Conservation (phyloP, 495 filamentous ascomycete species). For the Podospora bellae-mahoneyi region DNA sequence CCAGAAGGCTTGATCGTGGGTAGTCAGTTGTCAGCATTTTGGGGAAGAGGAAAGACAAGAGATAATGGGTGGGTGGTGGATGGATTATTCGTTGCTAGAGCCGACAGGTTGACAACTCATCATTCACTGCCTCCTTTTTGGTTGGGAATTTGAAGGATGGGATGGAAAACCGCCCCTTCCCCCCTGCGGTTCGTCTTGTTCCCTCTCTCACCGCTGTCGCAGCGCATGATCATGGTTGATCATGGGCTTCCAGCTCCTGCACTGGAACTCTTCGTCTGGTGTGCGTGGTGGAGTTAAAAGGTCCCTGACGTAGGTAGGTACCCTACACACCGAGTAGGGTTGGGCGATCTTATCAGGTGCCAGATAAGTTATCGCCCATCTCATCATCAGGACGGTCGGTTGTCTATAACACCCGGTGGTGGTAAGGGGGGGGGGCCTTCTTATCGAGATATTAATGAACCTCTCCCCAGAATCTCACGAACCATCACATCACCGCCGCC, state of each 20-base stretch:
- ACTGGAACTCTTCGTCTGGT: neutral
- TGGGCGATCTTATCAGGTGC: neutral
- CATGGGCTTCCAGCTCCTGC: neutral
- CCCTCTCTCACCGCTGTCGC: neutral
- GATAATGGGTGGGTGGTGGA: neutral
- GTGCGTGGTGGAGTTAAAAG: neutral
- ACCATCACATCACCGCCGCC: neutral
- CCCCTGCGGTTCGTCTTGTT: neutral
- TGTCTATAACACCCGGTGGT: neutral
- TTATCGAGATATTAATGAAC: neutral
- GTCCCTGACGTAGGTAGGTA: neutral
- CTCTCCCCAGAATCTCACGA: neutral
- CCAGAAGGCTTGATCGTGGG: conserved; percentile 18
- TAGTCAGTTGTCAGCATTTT: neutral
- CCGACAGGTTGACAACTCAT: neutral
- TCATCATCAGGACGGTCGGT: neutral
- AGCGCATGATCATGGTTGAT: neutral
- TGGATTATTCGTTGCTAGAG: neutral
- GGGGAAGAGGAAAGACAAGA: neutral
- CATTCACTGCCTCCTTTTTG: too few species aligned
- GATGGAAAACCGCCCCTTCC: neutral
- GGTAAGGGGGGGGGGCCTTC: neutral
- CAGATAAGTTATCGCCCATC: neutral
- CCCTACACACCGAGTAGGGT: neutral
- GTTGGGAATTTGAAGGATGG: neutral